phyloP scores from a whole-genome alignment of 2,329 filamentous ascomycete genomes.

The Boeremia lycopersici region DNA sequence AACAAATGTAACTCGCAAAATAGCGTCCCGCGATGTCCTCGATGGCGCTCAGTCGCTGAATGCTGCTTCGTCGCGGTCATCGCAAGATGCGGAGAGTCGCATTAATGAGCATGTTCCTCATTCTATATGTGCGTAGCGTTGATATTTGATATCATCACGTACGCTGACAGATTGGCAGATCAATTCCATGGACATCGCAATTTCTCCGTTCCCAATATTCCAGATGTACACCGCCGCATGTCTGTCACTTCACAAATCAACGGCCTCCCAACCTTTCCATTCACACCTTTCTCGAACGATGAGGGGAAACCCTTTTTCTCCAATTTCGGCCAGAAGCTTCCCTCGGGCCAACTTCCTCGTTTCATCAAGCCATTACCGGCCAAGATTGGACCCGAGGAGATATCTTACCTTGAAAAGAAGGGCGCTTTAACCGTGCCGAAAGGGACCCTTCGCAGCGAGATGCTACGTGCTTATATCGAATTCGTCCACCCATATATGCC shows the following conservation, averaged over 20 bases:
- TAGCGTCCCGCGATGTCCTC: constrained; percentile 47
- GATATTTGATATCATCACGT: not conserved
- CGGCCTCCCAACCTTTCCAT: constrained; percentile 43
- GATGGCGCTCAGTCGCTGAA: constrained; percentile 42
- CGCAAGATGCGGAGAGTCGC: constrained; percentile 56
- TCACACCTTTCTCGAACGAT: constrained; percentile 43
- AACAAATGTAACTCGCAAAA: constrained; percentile 42
- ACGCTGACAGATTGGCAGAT: constrained; percentile 45
- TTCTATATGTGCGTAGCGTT: constrained; percentile 62
- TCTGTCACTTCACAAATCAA: constrained; percentile 49
- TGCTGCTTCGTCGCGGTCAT: constrained; percentile 40
- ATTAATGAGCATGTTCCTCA: constrained; percentile 66
- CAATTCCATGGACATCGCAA: constrained; percentile 55
- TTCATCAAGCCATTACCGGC: constrained; percentile 82
- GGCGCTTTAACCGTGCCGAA: constrained; percentile 81
- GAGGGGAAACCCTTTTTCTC: constrained; percentile 47
- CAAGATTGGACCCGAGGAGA: constrained; percentile 79
- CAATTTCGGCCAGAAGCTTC: constrained; percentile 56
- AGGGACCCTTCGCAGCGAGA: constrained; percentile 73
- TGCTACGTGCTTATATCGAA: constrained; percentile 82
- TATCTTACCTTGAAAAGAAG: constrained; percentile 82
- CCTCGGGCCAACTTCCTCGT: constrained; percentile 58
- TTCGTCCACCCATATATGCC: constrained; percentile 96
- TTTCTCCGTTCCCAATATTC: constrained; percentile 44
- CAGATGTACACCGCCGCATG: constrained; percentile 53